A percentile compares a stretch with the other conserved stretches of the same genome.
These are phyloP conservation scores for Leccinum aurantiacum DNA, from an alignment of 768 basidiomycete species.

Conservation along the genomic window DNA sequence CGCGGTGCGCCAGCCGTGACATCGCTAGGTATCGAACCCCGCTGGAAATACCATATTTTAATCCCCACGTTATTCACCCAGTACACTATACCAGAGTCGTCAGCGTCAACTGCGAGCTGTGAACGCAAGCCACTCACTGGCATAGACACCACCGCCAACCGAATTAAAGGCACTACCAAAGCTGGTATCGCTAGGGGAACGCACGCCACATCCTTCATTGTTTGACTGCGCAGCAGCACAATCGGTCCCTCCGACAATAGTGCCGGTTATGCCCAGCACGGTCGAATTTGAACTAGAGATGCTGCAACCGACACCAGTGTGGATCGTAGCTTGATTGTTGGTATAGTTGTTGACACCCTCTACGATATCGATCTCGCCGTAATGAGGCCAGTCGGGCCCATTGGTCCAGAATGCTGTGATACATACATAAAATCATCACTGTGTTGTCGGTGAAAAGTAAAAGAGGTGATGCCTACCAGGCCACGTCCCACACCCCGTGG, in stretches of 20 bases:
- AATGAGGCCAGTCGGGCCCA: slow-evolving; percentile 45
- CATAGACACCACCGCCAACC: slow-evolving; percentile 87
- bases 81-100: slow-evolving; percentile 15
- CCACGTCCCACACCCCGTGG: slow-evolving; percentile 87
- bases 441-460: neutral
- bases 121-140: slow-evolving; percentile 55
- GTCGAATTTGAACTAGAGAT: slow-evolving; percentile 50
- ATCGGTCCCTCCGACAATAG: slow-evolving; percentile 66
- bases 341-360: slow-evolving; percentile 84
- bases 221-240: slow-evolving; percentile 69
- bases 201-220: slow-evolving; percentile 82
- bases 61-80: slow-evolving; percentile 66
- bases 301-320: slow-evolving; percentile 71
- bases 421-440: slow-evolving; percentile 2
- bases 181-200: slow-evolving; percentile 55
- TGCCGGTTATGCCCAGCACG: slow-evolving; percentile 57
- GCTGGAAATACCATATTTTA: slow-evolving; percentile 78
- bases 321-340: slow-evolving; percentile 79
- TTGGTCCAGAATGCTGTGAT: slow-evolving; percentile 48
- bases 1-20: slow-evolving; percentile 70
- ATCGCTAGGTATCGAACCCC: slow-evolving; percentile 72
- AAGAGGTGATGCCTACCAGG: slow-evolving; percentile 41
- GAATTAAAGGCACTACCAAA: slow-evolving; percentile 87
- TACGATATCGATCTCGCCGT: slow-evolving; percentile 81
- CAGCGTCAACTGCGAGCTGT: neutral